These are phyloP conservation scores for Leccinum arenicola DNA, from an alignment of 768 basidiomycete genomes.

Conservation along the genomic window DNA sequence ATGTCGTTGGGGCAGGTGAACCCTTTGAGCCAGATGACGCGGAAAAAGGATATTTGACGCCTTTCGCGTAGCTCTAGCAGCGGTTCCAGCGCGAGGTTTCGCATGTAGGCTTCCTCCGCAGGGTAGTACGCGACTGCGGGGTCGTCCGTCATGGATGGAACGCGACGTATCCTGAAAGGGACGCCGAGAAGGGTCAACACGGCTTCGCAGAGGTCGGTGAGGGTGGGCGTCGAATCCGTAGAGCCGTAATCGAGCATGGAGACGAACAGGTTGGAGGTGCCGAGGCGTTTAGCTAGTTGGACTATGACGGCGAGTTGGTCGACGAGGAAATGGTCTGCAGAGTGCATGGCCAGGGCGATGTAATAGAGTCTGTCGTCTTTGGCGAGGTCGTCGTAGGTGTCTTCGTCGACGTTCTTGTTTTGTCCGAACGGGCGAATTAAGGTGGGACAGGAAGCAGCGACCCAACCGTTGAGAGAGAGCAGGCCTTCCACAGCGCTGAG, in stretches of 20 bases:
- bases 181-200: slow-evolving; percentile 92
- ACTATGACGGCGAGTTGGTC: slow-evolving; percentile 98
- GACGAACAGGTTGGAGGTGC: slow-evolving; percentile 88
- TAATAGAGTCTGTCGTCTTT: slow-evolving; percentile 85
- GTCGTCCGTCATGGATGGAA: slow-evolving; percentile 90
- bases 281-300: slow-evolving; percentile 88
- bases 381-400: slow-evolving; percentile 87
- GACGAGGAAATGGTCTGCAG: slow-evolving; percentile 97
- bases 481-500: slow-evolving; percentile 89
- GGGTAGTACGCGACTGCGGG: slow-evolving; percentile 91
- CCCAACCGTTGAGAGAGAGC: slow-evolving; percentile 97
- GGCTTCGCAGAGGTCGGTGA: slow-evolving; percentile 93
- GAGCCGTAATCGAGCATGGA: slow-evolving; percentile 98
- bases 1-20: slow-evolving; percentile 99
- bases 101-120: slow-evolving; percentile 89
- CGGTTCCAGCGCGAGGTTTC: slow-evolving; percentile 91
- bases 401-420: slow-evolving; percentile 66
- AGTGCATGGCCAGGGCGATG: slow-evolving; percentile 93
- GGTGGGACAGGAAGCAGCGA: slow-evolving; percentile 91
- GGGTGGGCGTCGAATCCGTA: slow-evolving; percentile 89
- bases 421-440: slow-evolving; percentile 93
- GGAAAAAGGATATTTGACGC: slow-evolving; percentile 77
- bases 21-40: slow-evolving; percentile 97
- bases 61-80: slow-evolving; percentile 76
- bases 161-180: slow-evolving; percentile 88